Percentiles rank a stretch among this genome's conserved stretches.
Conservation (phyloP, 2,329 filamentous ascomycete genomes). For the Aspergillus arachidicola region DNA sequence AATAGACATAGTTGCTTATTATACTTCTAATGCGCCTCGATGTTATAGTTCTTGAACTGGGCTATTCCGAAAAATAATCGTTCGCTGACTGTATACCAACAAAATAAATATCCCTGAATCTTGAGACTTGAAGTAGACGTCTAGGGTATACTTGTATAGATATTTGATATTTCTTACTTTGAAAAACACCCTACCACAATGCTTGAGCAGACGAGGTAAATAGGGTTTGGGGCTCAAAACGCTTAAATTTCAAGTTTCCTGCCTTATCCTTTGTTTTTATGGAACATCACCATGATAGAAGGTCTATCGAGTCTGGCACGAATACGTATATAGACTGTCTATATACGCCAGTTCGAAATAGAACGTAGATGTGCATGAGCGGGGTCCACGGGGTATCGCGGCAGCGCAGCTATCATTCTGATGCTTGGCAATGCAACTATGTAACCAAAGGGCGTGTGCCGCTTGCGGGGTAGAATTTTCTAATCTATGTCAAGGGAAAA, state of each 20-base stretch:
- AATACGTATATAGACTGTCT: neutral
- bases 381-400: neutral
- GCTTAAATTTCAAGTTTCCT: too few relatives aligned
- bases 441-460: neutral
- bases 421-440: neutral
- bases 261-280: too few relatives aligned
- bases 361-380: neutral
- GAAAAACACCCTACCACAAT: neutral
- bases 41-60: too few relatives aligned
- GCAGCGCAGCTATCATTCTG: too few relatives aligned
- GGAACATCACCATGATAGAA: too few relatives aligned
- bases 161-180: neutral
- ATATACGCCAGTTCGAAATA: neutral
- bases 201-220: neutral
- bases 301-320: neutral
- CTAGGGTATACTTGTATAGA: neutral
- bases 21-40: too few relatives aligned
- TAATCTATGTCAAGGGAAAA: neutral
- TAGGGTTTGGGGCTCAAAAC: neutral
- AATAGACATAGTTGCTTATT: too few relatives aligned
- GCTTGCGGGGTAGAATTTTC: neutral
- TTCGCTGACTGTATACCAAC: too few relatives aligned
- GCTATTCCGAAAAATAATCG: too few relatives aligned
- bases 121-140: accelerated
- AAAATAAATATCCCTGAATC: too few relatives aligned